Evolutionary conservation across 306 rosid species (phyloP), one percentile per base, ranked within the genome.

Genomic region (Inga oerstediana): DNA sequence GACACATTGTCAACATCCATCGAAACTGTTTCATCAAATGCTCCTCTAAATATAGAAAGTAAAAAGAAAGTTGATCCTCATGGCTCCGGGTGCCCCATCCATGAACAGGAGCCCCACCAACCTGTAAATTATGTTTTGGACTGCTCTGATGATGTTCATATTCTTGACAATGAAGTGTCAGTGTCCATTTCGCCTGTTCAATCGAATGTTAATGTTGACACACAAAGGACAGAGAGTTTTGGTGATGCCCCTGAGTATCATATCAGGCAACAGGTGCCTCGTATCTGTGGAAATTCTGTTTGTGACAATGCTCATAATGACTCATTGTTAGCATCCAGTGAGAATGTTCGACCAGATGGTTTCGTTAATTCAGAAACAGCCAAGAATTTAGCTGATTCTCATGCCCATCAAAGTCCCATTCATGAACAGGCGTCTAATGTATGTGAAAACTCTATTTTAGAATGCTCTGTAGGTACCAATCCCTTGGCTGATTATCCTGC

Each of bases 281-380:
- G 77, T 27, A 43, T 71, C 17, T 43, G 54, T 81, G 71, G 37
- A 44, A 83, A 62, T 82, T 81, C 86, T 77, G 83, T 79, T 79
- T 78, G 80, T 43, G 93, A 92, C 17, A 27, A 71, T 78, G 39
- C 77, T 78, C 79, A 66, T 71, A 76, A 85, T 54, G 82, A 70
- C 80, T 74, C 88, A 35, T 62, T 69, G 64, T 85, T 84, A 72
- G 88, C 80, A 52, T 89, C 91, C 72, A 80, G 49, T 44, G 58
- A 44, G n/a, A 72, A 30, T 22, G 58, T 4, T 70, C 67, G 77
- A 49, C 45, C 83, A 35, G 66, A n/a, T 59, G 66, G 14, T 59
- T n/a, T 59, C 22, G 30, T 59, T 59, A 59, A n/a, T 59, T 59
- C 66, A 59, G 32, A 59, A 59, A 59, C 66, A n/a, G 11, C 79